phyloP scores from a whole-genome alignment of 73 alveolate species.

The Uronychia binucleata region DNA sequence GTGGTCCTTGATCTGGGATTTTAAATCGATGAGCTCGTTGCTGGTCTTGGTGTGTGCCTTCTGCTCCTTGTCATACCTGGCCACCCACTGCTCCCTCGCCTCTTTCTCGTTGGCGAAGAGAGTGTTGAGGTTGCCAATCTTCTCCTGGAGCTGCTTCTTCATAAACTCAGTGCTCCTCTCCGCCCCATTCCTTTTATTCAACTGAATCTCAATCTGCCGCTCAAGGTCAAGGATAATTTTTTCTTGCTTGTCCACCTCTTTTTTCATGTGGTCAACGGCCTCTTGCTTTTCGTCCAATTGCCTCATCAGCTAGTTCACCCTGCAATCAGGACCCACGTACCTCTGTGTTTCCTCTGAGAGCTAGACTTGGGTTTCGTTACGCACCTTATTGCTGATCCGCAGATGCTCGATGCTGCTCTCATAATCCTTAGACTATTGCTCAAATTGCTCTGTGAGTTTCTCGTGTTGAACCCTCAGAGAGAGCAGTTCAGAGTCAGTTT shows the following conservation, averaged over 20 bases:
- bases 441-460: constrained; percentile 31
- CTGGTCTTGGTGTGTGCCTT: constrained; percentile 60
- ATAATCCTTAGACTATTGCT: constrained; percentile 18
- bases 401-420: constrained; percentile 51
- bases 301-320: constrained; percentile 40
- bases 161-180: constrained; percentile 57
- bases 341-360: constrained; percentile 47
- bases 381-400: constrained; percentile 51
- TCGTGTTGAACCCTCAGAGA: constrained; percentile 35
- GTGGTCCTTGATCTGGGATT: constrained; percentile 46
- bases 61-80: constrained; percentile 67
- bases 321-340: constrained; percentile 37
- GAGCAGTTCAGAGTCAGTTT: constrained; percentile 1
- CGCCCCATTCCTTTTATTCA: constrained; percentile 26
- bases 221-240: constrained; percentile 43
- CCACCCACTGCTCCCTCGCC: constrained; percentile 70
- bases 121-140: constrained; percentile 50
- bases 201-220: constrained; percentile 35
- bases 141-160: constrained; percentile 57
- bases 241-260: constrained; percentile 54
- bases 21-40: constrained; percentile 35
- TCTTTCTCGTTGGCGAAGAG: constrained; percentile 55
- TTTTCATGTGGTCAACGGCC: constrained; percentile 6
- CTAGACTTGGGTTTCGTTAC: constrained; percentile 50
- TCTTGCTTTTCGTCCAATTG: constrained; percentile 48